Evolutionary conservation across 768 basidiomycete genomes (phyloP).

Genomic region (Boletales sp.): DNA sequence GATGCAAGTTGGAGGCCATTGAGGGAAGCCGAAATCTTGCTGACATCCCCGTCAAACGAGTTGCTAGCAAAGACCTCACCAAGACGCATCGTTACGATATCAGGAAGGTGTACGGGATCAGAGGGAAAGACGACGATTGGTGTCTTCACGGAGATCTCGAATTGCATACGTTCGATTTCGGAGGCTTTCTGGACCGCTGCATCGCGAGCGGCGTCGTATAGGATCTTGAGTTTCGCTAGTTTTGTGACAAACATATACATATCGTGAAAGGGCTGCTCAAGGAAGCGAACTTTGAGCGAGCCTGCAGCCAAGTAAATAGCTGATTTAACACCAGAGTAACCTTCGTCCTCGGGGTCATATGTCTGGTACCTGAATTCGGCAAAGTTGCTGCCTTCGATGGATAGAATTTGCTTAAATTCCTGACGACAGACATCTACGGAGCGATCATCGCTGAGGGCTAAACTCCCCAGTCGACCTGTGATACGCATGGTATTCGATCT

Average conservation of each 20-base stretch:
- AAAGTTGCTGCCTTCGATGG: constrained; percentile 92
- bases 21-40: constrained; percentile 71
- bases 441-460: constrained; percentile 78
- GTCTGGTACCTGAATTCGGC: constrained; percentile 95
- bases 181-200: constrained; percentile 90
- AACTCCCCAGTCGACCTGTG: constrained; percentile 76
- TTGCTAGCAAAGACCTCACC: constrained; percentile 89
- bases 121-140: constrained; percentile 90
- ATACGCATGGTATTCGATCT: constrained; percentile 71
- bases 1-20: constrained; percentile 83
- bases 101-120: constrained; percentile 53
- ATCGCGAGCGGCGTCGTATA: constrained; percentile 92
- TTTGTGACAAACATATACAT: constrained; percentile 81
- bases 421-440: constrained; percentile 45
- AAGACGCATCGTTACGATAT: constrained; percentile 75
- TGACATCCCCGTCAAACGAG: constrained; percentile 51
- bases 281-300: constrained; percentile 84
- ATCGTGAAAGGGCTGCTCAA: constrained; percentile 87
- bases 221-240: constrained; percentile 85
- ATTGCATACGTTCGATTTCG: constrained; percentile 93
- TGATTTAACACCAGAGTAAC: constrained; percentile 79
- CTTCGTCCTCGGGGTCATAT: constrained; percentile 68
- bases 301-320: constrained; percentile 79
- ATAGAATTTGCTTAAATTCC: constrained; percentile 81
- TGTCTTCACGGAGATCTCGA: constrained; percentile 84